Base-by-base conservation (phyloP, 1,284 basidiomycete genomes). In the Neolentinus lepideus region DNA sequence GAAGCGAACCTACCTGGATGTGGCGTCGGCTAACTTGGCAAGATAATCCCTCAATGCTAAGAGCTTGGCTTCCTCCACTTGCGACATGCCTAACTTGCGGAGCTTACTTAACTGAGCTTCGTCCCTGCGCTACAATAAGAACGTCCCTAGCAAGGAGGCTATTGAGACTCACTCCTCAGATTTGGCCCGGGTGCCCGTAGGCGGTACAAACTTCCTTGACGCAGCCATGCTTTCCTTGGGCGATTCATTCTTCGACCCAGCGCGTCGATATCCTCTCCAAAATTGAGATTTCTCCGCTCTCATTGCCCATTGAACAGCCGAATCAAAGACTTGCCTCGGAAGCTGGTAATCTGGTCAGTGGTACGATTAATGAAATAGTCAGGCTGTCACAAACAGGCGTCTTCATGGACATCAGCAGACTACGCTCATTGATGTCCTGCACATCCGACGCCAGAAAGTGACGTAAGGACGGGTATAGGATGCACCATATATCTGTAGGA, bases 401-500 rank as follows among this genome's bases (percentile, higher is more conserved):
- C 60, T 90, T 88, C 68, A 95, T 77, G 2, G 86, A 81, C 36
- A 80, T 76, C 24, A 98, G 71, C 26, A 99, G 68, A 43, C 81
- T 85, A 54, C 79, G 76, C 59, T 92, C 91, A 52, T 89, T 83
- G 45, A 98, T 81, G 1, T 80, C 76, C 6, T 77, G 79, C n/a
- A 98, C 75, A 63, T 99, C 97, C 1, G 87, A 90, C 48, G 87
- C 87, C 45, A 99, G 75, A 56, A 95, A 84, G 58, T 93, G 88
- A 36, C 92, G 83, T 36, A 99, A 70, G 0, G 89, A 90, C 0
- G 96, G 95, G 64, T 99, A 99, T 2, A 98, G 70, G 46, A 98
- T 92, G 64, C 94, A 96, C 97, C 97, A 99, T 10, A 92, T 85
- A 65, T 99, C 97, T 46, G 91, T 92, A 1, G 77, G 69, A 0